Evolutionary conservation across 1,139 yeast genomes (phyloP).

Genomic region (Candida mesenterica): DNA sequence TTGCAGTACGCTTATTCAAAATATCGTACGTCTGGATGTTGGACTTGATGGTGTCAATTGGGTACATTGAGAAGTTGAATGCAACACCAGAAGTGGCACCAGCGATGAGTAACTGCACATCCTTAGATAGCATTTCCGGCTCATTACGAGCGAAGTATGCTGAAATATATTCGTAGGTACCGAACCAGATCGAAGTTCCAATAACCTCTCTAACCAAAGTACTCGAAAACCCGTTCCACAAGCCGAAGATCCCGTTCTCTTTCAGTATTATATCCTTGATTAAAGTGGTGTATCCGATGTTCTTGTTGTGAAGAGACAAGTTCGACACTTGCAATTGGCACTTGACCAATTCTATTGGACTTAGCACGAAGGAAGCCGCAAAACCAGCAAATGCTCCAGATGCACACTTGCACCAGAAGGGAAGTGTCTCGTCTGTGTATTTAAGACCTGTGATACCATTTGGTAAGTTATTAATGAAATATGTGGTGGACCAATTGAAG

Average conservation of each 20-base stretch:
- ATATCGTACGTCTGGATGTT: slow-evolving; percentile 70
- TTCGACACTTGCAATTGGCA: slow-evolving; percentile 83
- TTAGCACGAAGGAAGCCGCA: slow-evolving; percentile 76
- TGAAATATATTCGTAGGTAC: slow-evolving; percentile 68
- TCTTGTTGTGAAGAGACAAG: slow-evolving; percentile 23
- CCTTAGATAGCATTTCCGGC: slow-evolving; percentile 22
- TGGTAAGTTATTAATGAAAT: slow-evolving; percentile 11
- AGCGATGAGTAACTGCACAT: slow-evolving; percentile 59
- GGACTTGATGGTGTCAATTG: slow-evolving; percentile 88
- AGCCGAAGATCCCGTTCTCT: slow-evolving; percentile 51
- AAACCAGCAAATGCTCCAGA: slow-evolving; percentile 86
- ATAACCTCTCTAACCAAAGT: slow-evolving; percentile 81
- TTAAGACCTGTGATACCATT: slow-evolving; percentile 3
- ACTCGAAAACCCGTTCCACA: slow-evolving; percentile 87
- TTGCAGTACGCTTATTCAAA: slow-evolving; percentile 10
- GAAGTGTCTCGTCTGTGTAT: slow-evolving; percentile 18
- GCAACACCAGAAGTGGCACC: slow-evolving; percentile 88
- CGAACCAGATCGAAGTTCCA: slow-evolving; percentile 95
- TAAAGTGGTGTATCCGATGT: slow-evolving; percentile 28
- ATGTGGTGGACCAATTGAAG: slow-evolving; percentile 49
- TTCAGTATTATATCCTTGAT: slow-evolving; percentile 41
- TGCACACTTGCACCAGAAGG: slow-evolving; percentile 42
- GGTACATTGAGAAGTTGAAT: slow-evolving; percentile 78
- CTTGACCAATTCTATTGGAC: slow-evolving; percentile 87
- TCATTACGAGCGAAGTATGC: slow-evolving; percentile 31